phyloP scores from a whole-genome alignment of 2,329 filamentous ascomycete genomes.

The Pseudogymnoascus sp. region DNA sequence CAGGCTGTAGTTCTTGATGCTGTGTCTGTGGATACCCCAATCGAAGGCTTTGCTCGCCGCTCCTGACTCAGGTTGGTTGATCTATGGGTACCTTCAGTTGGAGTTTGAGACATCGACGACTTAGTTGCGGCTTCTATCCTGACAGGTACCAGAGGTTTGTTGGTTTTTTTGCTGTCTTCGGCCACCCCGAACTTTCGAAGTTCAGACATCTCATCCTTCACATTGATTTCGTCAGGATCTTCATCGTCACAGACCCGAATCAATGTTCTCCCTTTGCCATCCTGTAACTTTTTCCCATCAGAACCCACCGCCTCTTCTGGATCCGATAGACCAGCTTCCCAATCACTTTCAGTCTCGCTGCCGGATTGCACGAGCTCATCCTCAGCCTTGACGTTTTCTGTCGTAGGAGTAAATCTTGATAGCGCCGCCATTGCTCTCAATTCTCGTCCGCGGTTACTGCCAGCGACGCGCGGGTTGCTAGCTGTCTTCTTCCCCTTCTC shows the following conservation, averaged over 20 bases:
- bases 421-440: slow-evolving; percentile 55
- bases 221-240: slow-evolving; percentile 49
- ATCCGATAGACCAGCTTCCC: slow-evolving; percentile 28
- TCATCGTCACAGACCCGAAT: slow-evolving; percentile 72
- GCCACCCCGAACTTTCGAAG: slow-evolving; percentile 34
- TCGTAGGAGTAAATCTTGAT: slow-evolving; percentile 45
- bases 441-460: slow-evolving; percentile 52
- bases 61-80: slow-evolving; percentile 1
- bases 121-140: neutral
- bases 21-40: neutral
- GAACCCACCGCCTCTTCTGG: slow-evolving; percentile 54
- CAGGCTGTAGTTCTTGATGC: slow-evolving; percentile 33
- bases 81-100: neutral
- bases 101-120: neutral
- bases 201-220: slow-evolving; percentile 60
- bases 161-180: slow-evolving; percentile 15
- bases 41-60: neutral
- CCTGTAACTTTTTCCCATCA: slow-evolving; percentile 57
- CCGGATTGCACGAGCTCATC: slow-evolving; percentile 35
- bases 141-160: neutral
- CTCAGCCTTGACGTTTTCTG: slow-evolving; percentile 31
- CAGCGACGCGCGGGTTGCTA: slow-evolving; percentile 53
- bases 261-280: slow-evolving; percentile 60
- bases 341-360: slow-evolving; percentile 39
- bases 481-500: slow-evolving; percentile 45